Conservation (phyloP, 2,329 filamentous ascomycete species). For the Colletotrichum siamense region DNA sequence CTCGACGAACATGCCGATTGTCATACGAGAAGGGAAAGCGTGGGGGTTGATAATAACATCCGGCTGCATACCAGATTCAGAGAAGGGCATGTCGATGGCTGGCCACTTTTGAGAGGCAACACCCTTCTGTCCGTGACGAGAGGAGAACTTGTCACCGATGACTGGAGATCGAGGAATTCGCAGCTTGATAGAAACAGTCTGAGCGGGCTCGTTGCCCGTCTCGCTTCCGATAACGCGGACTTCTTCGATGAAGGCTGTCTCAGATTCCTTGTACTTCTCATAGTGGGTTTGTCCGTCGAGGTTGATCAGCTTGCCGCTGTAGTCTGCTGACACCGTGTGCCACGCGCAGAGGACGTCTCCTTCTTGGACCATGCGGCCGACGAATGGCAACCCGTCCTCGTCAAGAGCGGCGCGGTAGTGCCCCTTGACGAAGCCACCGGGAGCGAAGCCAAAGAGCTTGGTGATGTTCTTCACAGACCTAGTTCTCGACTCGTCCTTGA, state of each 20-base stretch:
- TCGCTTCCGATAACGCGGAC: conserved; percentile 90
- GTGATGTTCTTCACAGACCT: conserved; percentile 72
- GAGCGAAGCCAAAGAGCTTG: conserved; percentile 92
- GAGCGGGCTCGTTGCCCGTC: conserved; percentile 79
- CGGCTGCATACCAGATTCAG: conserved; percentile 93
- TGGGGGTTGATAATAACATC: conserved; percentile 99
- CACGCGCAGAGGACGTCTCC: conserved; percentile 89
- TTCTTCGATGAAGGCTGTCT: conserved; percentile 89
- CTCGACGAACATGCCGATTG: conserved; percentile 99
- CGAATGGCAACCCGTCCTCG: conserved; percentile 82
- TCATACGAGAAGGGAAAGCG: conserved; percentile 99
- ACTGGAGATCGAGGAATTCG: conserved; percentile 88
- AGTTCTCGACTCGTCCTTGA: conserved; percentile 78
- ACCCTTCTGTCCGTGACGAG: conserved; percentile 97
- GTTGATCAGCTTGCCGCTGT: conserved; percentile 80
- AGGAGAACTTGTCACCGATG: conserved; percentile 99
- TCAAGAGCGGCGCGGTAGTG: conserved; percentile 77
- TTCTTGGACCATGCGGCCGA: conserved; percentile 79
- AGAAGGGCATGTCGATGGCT: conserved; percentile 91
- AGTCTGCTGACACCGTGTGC: conserved; percentile 85
- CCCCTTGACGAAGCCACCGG: conserved; percentile 73
- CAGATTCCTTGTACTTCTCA: conserved; percentile 92
- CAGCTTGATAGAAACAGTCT: conserved; percentile 91
- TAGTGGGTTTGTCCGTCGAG: conserved; percentile 85
- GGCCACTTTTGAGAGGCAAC: conserved; percentile 97